Conservation (phyloP, 1,284 basidiomycete species). For the Melampsora larici-populina region DNA sequence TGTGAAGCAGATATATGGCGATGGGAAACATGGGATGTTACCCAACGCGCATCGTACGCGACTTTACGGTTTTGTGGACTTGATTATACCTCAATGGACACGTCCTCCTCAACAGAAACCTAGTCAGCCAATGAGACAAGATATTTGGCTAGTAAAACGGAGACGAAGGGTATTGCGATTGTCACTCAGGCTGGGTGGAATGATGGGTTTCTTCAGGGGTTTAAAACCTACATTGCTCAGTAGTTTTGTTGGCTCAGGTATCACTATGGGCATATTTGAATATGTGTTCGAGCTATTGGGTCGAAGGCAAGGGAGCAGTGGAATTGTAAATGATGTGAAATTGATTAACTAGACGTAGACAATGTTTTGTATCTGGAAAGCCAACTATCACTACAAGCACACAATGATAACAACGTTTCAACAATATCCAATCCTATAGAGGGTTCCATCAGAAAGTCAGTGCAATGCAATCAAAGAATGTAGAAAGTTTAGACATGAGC, state of each 20-base stretch:
- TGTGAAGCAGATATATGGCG: constrained; percentile 35
- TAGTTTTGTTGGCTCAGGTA: constrained; percentile 49
- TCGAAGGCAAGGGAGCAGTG: too few relatives aligned
- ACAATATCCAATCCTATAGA: too few relatives aligned
- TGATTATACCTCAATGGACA: constrained; percentile 37
- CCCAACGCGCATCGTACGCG: constrained; percentile 46
- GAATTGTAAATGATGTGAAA: too few relatives aligned
- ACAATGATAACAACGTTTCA: too few relatives aligned
- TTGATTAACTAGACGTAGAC: too few relatives aligned
- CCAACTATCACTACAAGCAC: too few relatives aligned
- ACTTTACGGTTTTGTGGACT: constrained; percentile 43
- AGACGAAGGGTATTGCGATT: constrained; percentile 17
- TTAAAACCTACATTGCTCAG: constrained; percentile 48
- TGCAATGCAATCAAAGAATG: too few relatives aligned
- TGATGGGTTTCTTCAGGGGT: constrained; percentile 47
- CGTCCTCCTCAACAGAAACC: neutral
- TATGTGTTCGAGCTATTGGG: constrained; percentile 38
- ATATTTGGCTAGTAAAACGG: neutral
- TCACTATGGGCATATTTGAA: constrained; percentile 48
- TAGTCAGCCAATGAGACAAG: neutral
- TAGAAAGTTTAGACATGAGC: too few relatives aligned
- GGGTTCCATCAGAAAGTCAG: too few relatives aligned
- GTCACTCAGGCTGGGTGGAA: constrained; percentile 44
- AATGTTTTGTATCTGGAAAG: too few relatives aligned
- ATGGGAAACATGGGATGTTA: constrained; percentile 33